These are phyloP conservation scores for Pyrus pyrifolia DNA, from an alignment of 306 rosid genomes.

Conservation along the genomic window DNA sequence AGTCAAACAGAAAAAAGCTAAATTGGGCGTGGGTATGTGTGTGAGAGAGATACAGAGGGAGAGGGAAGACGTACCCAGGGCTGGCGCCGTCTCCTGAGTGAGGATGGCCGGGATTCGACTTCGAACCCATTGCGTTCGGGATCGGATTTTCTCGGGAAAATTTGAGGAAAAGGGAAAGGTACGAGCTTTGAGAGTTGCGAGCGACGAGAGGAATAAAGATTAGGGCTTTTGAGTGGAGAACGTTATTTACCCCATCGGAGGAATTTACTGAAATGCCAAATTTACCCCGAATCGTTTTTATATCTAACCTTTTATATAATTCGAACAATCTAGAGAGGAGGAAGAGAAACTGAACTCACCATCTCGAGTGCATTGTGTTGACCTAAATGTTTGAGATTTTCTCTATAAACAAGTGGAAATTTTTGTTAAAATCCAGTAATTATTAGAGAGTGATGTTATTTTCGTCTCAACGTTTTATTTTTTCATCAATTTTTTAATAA, in stretches of 20 bases:
- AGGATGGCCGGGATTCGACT: conserved; percentile 49
- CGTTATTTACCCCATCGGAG: neutral
- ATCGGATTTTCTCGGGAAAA: neutral
- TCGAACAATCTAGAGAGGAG: too few species aligned
- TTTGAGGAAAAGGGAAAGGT: neutral
- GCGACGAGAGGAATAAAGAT: neutral
- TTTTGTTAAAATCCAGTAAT: too few species aligned
- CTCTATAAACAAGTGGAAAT: too few species aligned
- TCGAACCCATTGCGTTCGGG: conserved; percentile 45
- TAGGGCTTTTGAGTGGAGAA: conserved; percentile 15
- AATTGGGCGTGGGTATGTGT: neutral
- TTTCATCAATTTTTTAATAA: too few species aligned
- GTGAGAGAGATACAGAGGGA: neutral
- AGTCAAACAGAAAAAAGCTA: neutral
- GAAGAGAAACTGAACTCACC: too few species aligned
- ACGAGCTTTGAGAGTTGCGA: neutral
- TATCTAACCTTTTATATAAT: too few species aligned
- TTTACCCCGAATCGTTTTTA: neutral
- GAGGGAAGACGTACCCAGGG: conserved; percentile 55
- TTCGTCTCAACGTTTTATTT: too few species aligned
- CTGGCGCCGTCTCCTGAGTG: conserved; percentile 80
- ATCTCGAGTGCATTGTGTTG: too few species aligned
- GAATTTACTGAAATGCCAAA: neutral
- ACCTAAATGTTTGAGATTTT: too few species aligned
- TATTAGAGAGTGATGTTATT: too few species aligned